These are phyloP conservation scores for Avena insularis DNA, from an alignment of 176 grass and related monocot species.

Conservation along the genomic window DNA sequence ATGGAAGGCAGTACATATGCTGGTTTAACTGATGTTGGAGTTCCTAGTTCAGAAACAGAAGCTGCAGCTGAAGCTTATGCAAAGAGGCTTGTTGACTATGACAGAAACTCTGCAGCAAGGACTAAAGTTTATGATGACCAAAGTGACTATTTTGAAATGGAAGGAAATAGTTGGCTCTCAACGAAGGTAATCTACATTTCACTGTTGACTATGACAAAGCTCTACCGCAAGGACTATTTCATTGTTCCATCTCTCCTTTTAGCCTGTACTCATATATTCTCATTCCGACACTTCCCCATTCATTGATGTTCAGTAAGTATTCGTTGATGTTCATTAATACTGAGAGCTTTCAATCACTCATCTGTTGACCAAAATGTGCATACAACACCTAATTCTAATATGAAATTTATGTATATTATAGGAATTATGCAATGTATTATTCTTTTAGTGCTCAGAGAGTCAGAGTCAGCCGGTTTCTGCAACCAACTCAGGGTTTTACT, in stretches of 20 bases:
- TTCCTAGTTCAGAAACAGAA: constrained; percentile 85
- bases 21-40: constrained; percentile 74
- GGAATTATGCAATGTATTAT: constrained; percentile 26
- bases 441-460: constrained; percentile 1
- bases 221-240: background rate
- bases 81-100: constrained; percentile 98
- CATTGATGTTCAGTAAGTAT: background rate
- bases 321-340: constrained; percentile 1
- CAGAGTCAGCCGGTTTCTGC: background rate
- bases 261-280: background rate
- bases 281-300: background rate
- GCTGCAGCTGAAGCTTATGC: constrained; percentile 82
- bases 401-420: constrained; percentile 1
- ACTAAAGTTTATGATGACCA: constrained; percentile 99
- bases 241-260: background rate
- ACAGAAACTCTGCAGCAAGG: constrained; percentile 85
- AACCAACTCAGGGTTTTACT: constrained; percentile 16
- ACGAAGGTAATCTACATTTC: constrained; percentile 60
- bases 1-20: constrained; percentile 97
- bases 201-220: constrained; percentile 29
- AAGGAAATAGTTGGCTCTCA: constrained; percentile 98
- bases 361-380: constrained; percentile 7
- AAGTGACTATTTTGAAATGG: constrained; percentile 98
- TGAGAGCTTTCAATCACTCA: background rate
- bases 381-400: background rate